These are phyloP conservation scores for Coprinopsis cinerea DNA, from an alignment of 768 basidiomycete species.

Conservation along the genomic window DNA sequence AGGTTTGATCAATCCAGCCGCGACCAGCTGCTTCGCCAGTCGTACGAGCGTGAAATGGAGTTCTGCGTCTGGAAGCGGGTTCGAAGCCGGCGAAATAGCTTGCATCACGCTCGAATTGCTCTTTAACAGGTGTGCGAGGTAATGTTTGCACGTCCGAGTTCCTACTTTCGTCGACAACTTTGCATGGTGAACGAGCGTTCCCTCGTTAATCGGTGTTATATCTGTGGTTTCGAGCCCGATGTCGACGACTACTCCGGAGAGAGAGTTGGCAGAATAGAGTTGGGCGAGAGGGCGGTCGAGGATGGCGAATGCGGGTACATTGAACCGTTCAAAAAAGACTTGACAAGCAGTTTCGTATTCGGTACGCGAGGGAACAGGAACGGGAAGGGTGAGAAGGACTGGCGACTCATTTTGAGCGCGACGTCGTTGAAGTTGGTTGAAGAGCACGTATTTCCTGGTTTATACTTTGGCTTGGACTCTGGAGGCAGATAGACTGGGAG, in stretches of 20 bases:
- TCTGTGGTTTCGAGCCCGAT: conserved; percentile 73
- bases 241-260: conserved; percentile 77
- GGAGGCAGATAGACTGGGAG: conserved; percentile 7
- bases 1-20: conserved; percentile 62
- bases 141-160: conserved; percentile 63
- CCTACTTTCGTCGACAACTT: conserved; percentile 60
- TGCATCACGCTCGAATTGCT: conserved; percentile 60
- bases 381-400: conserved; percentile 64
- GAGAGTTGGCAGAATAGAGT: conserved; percentile 67
- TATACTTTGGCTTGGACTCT: neutral
- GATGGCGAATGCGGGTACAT: conserved; percentile 75
- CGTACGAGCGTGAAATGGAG: conserved; percentile 50
- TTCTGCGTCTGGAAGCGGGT: conserved; percentile 38
- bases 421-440: conserved; percentile 65
- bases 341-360: conserved; percentile 72
- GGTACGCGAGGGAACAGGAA: conserved; percentile 53
- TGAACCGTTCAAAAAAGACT: conserved; percentile 90
- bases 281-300: conserved; percentile 82
- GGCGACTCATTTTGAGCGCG: conserved; percentile 87
- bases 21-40: conserved; percentile 59
- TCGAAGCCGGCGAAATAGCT: conserved; percentile 49
- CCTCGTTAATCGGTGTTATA: conserved; percentile 73
- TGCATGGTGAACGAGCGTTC: conserved; percentile 50
- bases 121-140: conserved; percentile 69
- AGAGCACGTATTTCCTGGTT: conserved; percentile 79